Evolutionary conservation across 1,139 yeast genomes (phyloP), one percentile per base, ranked within the genome.

Genomic region (Pneumocystis carinii): DNA sequence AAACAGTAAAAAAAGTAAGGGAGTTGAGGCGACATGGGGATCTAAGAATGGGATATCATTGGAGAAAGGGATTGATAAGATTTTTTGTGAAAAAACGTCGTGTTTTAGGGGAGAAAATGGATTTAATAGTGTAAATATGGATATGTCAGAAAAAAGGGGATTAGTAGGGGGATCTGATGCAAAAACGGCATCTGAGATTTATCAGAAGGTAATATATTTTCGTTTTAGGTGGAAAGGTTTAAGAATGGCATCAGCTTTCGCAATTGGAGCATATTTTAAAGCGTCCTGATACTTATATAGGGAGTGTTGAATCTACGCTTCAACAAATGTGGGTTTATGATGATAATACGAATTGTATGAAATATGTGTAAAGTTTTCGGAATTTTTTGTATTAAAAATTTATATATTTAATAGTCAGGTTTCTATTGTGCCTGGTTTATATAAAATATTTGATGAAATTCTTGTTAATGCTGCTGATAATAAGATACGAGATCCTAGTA

Each of bases 391-490:
- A 48, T 48, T 8, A 48, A 48, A 10, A 14, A 19, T 24, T 24
- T 48, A 12, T 3, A 37, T 29, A 8, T 76, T 48, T 59, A 84
- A 78, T 69, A 83, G 80, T 68, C 80, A 78, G 39, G 95, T 92
- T 41, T 82, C 80, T 59, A 87, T 90, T 68, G 97, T 92, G 17
- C 98, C 99, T 3, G 99, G 98, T 63, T 76, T 94, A 66, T 92
- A 89, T 76, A 94, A 94, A 76, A 92, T 94, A 63, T 94, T 92
- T 73, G 99, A 94, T 75, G 99, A 94, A 76, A 90, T 94, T 68
- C 78, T 94, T 68, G 99, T 94, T 64, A 94, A 94, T 74, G 98
- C 99, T 2, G 99, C 98, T 17, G 98, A 94, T 75, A 94, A 94
- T 77, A 94, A 94, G 76, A 92, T 92, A 68, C 83, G 98, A 69